Evolutionary conservation across 2,329 filamentous ascomycete genomes (phyloP).

Genomic region (Ophiostoma perfectum): DNA sequence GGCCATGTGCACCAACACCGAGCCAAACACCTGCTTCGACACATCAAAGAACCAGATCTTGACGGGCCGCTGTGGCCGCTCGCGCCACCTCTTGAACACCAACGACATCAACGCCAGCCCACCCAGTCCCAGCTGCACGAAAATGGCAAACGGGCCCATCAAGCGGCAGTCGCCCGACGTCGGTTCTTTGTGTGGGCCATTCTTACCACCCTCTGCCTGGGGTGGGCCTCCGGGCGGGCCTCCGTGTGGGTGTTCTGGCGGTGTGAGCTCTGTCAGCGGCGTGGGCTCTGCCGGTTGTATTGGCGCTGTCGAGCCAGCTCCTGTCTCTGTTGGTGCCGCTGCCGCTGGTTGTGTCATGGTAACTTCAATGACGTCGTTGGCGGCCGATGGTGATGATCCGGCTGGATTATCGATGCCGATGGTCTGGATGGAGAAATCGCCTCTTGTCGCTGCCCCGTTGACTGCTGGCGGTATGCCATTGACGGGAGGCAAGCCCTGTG

Average conservation of each 20-base stretch:
- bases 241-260: not conserved
- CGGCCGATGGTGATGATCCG: not conserved
- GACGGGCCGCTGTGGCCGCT: slow-evolving; percentile 82
- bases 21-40: slow-evolving; percentile 95
- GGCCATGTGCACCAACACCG: slow-evolving; percentile 80
- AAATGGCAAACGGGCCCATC: slow-evolving; percentile 81
- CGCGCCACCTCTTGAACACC: slow-evolving; percentile 88
- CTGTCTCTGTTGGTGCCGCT: not conserved
- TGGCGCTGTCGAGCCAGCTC: not conserved
- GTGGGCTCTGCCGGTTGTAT: not conserved
- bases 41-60: slow-evolving; percentile 98
- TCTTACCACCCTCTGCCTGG: slow-evolving; percentile 8
- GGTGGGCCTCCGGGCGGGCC: not conserved
- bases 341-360: slow-evolving; percentile 26
- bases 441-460: not conserved
- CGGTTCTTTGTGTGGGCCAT: slow-evolving; percentile 18
- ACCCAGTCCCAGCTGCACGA: slow-evolving; percentile 85
- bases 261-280: not conserved
- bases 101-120: slow-evolving; percentile 75
- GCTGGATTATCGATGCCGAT: slow-evolving; percentile 16
- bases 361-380: slow-evolving; percentile 20
- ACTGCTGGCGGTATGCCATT: not conserved
- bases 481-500: slow-evolving; percentile 17
- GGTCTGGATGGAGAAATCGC: slow-evolving; percentile 24
- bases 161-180: slow-evolving; percentile 74